Conservation (phyloP, 129 eudicot genomes). For the Kitagawia praeruptora region DNA sequence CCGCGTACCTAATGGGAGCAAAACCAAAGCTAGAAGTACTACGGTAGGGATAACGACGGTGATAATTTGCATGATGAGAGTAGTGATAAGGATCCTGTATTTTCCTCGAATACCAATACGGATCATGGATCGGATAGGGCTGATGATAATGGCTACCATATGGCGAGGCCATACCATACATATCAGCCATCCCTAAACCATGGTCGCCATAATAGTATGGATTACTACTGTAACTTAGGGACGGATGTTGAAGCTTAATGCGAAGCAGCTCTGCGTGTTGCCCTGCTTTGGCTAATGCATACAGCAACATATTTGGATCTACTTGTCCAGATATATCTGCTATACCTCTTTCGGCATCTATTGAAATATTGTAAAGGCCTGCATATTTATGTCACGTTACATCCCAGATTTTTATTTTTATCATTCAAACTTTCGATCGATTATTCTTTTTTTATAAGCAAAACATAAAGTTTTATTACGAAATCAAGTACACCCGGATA, state of each 20-base stretch:
- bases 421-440: background rate
- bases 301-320: background rate
- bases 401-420: background rate
- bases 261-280: conserved; percentile 4
- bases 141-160: background rate
- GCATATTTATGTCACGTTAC: background rate
- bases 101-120: conserved; percentile 1
- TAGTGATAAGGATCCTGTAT: background rate
- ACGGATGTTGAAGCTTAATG: background rate
- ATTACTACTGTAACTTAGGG: background rate
- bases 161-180: background rate
- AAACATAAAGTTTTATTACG: too few species aligned
- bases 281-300: conserved; percentile 3
- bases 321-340: conserved; percentile 8
- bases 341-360: background rate
- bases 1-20: background rate
- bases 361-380: background rate
- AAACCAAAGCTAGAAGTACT: background rate
- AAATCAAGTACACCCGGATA: background rate
- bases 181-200: background rate
- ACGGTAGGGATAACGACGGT: background rate
- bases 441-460: background rate
- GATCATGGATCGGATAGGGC: conserved; percentile 3
- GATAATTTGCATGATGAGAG: background rate
- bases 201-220: background rate